A percentile compares a stretch with the other conserved stretches of the same genome.
phyloP scores from a whole-genome alignment of 2,329 filamentous ascomycete species.

The Lasiodiplodia sp. region DNA sequence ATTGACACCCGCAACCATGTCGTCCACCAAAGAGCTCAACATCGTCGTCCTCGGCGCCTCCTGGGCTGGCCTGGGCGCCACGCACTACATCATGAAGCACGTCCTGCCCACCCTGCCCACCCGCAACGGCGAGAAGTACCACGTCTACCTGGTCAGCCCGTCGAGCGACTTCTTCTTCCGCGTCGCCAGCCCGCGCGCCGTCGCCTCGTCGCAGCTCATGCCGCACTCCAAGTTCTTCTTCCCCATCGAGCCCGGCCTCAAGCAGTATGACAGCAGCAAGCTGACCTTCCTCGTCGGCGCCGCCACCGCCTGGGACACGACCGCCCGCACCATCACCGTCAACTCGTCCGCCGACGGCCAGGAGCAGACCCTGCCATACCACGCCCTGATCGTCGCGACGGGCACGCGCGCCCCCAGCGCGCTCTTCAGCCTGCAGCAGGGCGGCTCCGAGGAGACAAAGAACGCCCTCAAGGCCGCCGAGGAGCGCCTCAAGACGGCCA shows the following conservation, averaged over 20 bases:
- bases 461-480: slow-evolving; percentile 41
- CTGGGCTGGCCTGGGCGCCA: slow-evolving; percentile 45
- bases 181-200: slow-evolving; percentile 45
- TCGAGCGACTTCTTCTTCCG: slow-evolving; percentile 50
- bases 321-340: slow-evolving; percentile 30
- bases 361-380: slow-evolving; percentile 35
- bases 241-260: slow-evolving; percentile 43
- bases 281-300: slow-evolving; percentile 37
- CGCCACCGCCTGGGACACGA: slow-evolving; percentile 39
- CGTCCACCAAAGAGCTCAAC: slow-evolving; percentile 19
- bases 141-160: slow-evolving; percentile 45
- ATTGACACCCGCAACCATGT: slow-evolving; percentile 1
- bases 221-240: slow-evolving; percentile 42
- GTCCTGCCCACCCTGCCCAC: slow-evolving; percentile 39
- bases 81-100: slow-evolving; percentile 44
- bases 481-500: slow-evolving; percentile 36
- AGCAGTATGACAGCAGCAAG: slow-evolving; percentile 38
- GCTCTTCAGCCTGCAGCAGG: slow-evolving; percentile 42
- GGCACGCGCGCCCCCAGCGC: slow-evolving; percentile 42
- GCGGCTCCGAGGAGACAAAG: slow-evolving; percentile 44
- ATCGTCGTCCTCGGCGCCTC: slow-evolving; percentile 48
- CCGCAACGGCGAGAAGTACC: slow-evolving; percentile 35
- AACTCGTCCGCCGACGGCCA: slow-evolving; percentile 34
- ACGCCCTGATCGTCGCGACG: slow-evolving; percentile 46
- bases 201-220: slow-evolving; percentile 40